phyloP scores from a whole-genome alignment of 441 rosid genomes.

The Gossypium trilobum region DNA sequence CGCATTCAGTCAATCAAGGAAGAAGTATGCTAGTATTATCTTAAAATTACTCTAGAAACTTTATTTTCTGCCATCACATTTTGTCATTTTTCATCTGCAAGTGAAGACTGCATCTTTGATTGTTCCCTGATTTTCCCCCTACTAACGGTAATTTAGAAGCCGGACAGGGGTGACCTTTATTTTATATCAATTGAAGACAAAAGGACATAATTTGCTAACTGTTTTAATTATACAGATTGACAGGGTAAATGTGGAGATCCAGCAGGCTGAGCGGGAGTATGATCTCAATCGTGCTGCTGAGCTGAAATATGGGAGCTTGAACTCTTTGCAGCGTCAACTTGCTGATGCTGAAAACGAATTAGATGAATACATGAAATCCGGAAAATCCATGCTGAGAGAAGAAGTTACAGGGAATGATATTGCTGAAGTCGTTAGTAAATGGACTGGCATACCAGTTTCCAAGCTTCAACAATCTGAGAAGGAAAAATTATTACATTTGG shows the following conservation, averaged over 20 bases:
- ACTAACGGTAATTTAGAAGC: neutral
- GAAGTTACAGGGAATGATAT: slow-evolving; percentile 87
- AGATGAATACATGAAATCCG: slow-evolving; percentile 72
- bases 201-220: neutral
- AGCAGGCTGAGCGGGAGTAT: slow-evolving; percentile 95
- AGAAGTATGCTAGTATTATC: slow-evolving; percentile 39
- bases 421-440: slow-evolving; percentile 90
- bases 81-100: neutral
- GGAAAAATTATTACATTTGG: slow-evolving; percentile 75
- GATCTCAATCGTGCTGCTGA: slow-evolving; percentile 98
- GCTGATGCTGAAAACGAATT: slow-evolving; percentile 77
- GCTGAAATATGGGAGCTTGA: slow-evolving; percentile 87
- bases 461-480: slow-evolving; percentile 90
- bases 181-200: neutral
- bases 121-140: neutral
- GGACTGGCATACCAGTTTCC: slow-evolving; percentile 95
- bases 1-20: slow-evolving; percentile 84
- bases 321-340: slow-evolving; percentile 75
- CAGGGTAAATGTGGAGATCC: slow-evolving; percentile 87
- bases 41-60: neutral
- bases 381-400: slow-evolving; percentile 91
- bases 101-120: neutral
- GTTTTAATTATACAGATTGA: slow-evolving; percentile 50
- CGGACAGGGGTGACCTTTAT: neutral
- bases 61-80: neutral